Percentiles rank a stretch among this genome's conserved stretches.
Conservation (phyloP, 164 flowering plant genomes). For the Taxillus chinensis region DNA sequence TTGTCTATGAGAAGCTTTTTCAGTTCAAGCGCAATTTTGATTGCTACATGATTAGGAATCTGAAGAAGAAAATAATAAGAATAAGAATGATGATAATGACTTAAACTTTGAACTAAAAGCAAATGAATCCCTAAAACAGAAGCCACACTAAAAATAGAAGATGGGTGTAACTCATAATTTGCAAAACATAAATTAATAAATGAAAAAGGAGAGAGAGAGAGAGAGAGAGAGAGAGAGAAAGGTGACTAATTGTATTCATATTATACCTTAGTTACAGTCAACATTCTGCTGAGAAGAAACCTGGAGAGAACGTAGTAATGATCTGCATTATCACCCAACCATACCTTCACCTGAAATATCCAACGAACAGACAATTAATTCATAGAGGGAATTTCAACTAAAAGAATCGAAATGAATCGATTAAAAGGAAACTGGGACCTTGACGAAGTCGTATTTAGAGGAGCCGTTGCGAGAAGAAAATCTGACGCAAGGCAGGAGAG, state of each 20-base stretch:
- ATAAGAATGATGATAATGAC: background rate
- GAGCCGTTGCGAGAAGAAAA: slow-evolving; percentile 65
- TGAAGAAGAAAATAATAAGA: slow-evolving; percentile 21
- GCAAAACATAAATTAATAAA: too few species aligned
- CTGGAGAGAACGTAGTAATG: slow-evolving; percentile 94
- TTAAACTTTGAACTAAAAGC: background rate
- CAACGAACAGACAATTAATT: background rate
- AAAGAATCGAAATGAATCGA: background rate
- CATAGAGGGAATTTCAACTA: too few species aligned
- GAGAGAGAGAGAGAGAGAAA: too few species aligned
- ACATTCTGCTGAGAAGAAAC: slow-evolving; percentile 90
- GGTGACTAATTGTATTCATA: too few species aligned
- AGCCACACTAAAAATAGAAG: too few species aligned
- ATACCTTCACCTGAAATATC: slow-evolving; percentile 70
- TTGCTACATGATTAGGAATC: slow-evolving; percentile 97
- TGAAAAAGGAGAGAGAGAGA: too few species aligned
- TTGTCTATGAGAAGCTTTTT: slow-evolving; percentile 94
- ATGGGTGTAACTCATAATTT: too few species aligned
- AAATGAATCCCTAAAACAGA: background rate
- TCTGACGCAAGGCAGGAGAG: slow-evolving; percentile 21
- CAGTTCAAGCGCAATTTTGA: slow-evolving; percentile 89
- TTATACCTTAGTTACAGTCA: slow-evolving; percentile 86
- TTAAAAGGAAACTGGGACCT: slow-evolving; percentile 32
- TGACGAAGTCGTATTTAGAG: slow-evolving; percentile 96
- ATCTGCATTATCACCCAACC: slow-evolving; percentile 95